A percentile compares a stretch with the other conserved stretches of the same genome.
Evolutionary conservation across 2,329 filamentous ascomycete species (phyloP).

Genomic region (Cucurbitaria berberidis): DNA sequence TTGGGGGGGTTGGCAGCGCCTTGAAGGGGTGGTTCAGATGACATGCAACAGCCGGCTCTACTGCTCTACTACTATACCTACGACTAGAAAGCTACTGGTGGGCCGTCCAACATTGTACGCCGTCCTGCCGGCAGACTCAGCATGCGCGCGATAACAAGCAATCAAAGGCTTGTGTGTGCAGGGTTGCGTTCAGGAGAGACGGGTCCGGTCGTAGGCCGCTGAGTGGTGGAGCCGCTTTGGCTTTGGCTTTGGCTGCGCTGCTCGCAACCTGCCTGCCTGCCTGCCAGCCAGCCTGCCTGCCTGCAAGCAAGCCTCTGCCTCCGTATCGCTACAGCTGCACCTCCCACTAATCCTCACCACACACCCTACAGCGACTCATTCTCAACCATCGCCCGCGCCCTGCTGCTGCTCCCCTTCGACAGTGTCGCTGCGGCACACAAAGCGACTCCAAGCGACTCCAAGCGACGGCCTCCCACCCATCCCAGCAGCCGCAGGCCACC

Average conservation of each 20-base stretch:
- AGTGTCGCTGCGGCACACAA: slow-evolving; percentile 15
- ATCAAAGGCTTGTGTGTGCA: slow-evolving; percentile 14
- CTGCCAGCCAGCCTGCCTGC: too few relatives aligned
- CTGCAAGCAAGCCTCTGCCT: slow-evolving; percentile 26
- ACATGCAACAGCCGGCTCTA: too few relatives aligned
- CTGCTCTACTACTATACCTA: too few relatives aligned
- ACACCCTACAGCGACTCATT: slow-evolving; percentile 15
- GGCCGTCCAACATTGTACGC: too few relatives aligned
- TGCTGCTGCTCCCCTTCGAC: slow-evolving; percentile 14
- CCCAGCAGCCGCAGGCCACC: slow-evolving; percentile 24
- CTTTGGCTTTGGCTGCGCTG: too few relatives aligned
- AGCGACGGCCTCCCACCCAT: slow-evolving; percentile 6
- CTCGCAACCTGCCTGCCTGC: too few relatives aligned
- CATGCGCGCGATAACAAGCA: neutral
- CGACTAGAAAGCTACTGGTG: too few relatives aligned
- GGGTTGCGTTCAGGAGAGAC: slow-evolving; percentile 25
- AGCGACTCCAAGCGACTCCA: slow-evolving; percentile 6
- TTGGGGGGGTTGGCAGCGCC: too few relatives aligned
- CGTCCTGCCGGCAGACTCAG: too few relatives aligned
- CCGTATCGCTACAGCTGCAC: slow-evolving; percentile 20
- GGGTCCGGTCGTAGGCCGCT: slow-evolving; percentile 25
- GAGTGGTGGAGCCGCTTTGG: slow-evolving; percentile 22
- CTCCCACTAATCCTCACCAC: slow-evolving; percentile 15
- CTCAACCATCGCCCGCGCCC: slow-evolving; percentile 18
- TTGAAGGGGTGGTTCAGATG: too few relatives aligned